Percentiles rank a stretch among this genome's conserved stretches.
Evolutionary conservation across 1,284 basidiomycete genomes (phyloP).

Genomic region (Cryptococcus amylolentus): DNA sequence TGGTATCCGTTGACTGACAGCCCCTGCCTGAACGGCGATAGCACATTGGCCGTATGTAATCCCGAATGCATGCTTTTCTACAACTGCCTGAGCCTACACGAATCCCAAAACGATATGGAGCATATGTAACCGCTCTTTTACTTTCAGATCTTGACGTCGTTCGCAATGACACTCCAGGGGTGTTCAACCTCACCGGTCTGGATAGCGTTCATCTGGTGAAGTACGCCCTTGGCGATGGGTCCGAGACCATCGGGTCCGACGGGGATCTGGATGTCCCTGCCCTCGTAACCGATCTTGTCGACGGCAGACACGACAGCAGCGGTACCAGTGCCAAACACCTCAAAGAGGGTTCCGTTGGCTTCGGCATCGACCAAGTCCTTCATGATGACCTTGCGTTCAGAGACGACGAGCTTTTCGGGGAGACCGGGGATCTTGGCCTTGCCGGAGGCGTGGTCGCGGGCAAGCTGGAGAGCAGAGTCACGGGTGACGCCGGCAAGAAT

Average conservation of each 20-base stretch:
- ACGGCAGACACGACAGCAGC: constrained; percentile 83
- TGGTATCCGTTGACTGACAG: no score
- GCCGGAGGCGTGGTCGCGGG: constrained; percentile 68
- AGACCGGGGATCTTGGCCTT: constrained; percentile 59
- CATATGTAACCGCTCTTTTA: no score
- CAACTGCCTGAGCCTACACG: no score
- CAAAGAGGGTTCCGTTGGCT: constrained; percentile 67
- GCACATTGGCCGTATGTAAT: no score
- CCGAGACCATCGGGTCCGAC: constrained; percentile 86
- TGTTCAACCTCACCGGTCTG: constrained; percentile 81
- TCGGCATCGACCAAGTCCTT: constrained; percentile 74
- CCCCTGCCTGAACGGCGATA: no score
- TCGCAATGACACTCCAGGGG: constrained; percentile 62
- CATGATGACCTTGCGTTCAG: constrained; percentile 86
- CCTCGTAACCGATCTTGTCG: constrained; percentile 80
- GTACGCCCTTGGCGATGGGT: constrained; percentile 72
- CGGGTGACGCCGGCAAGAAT: constrained; percentile 96
- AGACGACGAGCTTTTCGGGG: constrained; percentile 66
- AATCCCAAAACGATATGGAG: no score
- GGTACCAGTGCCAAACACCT: constrained; percentile 92
- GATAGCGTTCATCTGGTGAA: constrained; percentile 80
- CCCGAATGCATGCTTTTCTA: no score
- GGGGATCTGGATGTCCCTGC: constrained; percentile 77
- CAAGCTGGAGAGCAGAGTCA: constrained; percentile 66
- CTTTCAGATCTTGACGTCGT: constrained; percentile 11